A percentile compares a stretch with the other conserved stretches of the same genome.
These are phyloP conservation scores for Lindgomyces ingoldianus DNA, from an alignment of 495 filamentous ascomycete species.

Conservation along the genomic window DNA sequence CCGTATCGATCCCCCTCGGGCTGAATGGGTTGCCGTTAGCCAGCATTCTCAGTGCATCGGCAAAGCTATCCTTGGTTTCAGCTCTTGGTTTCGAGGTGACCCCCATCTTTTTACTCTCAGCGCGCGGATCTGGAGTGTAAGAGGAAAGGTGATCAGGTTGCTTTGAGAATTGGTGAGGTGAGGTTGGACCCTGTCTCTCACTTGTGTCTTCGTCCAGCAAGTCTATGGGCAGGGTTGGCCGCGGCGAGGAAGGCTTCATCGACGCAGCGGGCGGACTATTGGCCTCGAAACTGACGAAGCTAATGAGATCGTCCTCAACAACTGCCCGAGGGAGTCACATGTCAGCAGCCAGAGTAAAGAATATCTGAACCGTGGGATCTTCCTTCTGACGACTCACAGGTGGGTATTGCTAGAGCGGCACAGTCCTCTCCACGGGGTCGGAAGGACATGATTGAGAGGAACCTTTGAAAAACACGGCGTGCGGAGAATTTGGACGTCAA, in stretches of 20 bases:
- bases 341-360: no score
- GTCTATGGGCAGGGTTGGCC: background rate
- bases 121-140: background rate
- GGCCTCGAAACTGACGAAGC: slow-evolving; percentile 4
- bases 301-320: slow-evolving; percentile 14
- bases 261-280: background rate
- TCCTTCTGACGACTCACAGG: no score
- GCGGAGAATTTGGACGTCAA: background rate
- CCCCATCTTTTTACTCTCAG: background rate
- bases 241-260: background rate
- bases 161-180: no score
- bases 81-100: background rate
- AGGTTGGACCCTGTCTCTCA: background rate
- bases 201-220: background rate
- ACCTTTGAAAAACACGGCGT: background rate
- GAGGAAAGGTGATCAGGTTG: background rate
- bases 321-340: background rate
- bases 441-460: background rate
- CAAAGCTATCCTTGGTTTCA: background rate
- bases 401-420: no score
- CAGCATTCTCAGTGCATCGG: background rate
- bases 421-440: no score
- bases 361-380: no score
- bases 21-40: background rate
- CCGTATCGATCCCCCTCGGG: background rate